Evolutionary conservation across 2,329 filamentous ascomycete genomes (phyloP).

Genomic region (Apiospora malaysiana): DNA sequence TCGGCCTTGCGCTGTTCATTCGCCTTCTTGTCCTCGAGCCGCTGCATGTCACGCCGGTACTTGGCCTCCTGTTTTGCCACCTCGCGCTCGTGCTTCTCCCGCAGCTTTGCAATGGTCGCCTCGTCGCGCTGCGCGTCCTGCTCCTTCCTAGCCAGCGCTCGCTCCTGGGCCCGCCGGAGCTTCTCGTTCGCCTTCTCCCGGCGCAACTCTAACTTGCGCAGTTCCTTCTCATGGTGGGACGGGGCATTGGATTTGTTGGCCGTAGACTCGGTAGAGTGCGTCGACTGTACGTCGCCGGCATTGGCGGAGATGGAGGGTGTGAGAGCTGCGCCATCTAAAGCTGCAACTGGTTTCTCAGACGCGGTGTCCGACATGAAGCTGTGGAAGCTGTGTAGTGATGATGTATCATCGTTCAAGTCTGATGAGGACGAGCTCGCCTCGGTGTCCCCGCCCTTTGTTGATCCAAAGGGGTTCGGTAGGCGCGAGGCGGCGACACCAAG

Average conservation of each 20-base stretch:
- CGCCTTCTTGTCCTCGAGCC: constrained; percentile 67
- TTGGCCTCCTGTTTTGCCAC: constrained; percentile 71
- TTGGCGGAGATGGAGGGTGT: constrained; percentile 33
- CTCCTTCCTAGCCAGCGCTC: constrained; percentile 42
- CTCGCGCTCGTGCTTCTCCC: constrained; percentile 68
- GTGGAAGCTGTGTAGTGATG: constrained; percentile 56
- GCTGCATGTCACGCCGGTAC: constrained; percentile 67
- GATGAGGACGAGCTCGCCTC: constrained; percentile 38
- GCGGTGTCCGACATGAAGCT: constrained; percentile 58
- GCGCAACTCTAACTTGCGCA: constrained; percentile 65
- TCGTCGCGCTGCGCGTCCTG: constrained; percentile 50
- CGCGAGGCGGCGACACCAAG: constrained; percentile 57
- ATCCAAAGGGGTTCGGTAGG: constrained; percentile 42
- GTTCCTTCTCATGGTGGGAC: constrained; percentile 64
- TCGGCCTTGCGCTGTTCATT: constrained; percentile 67
- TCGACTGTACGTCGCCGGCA: constrained; percentile 35
- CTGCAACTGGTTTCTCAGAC: constrained; percentile 26
- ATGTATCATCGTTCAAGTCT: constrained; percentile 47
- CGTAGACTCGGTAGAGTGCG: constrained; percentile 48
- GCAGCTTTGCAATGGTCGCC: constrained; percentile 59
- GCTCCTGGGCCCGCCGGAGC: constrained; percentile 35
- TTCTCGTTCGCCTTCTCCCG: constrained; percentile 52
- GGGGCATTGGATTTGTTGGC: constrained; percentile 34
- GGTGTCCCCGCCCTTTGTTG: constrained; percentile 38
- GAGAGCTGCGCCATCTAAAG: constrained; percentile 23